Conservation (phyloP, 768 basidiomycete species). For the Boletus rufocinnamomeus region DNA sequence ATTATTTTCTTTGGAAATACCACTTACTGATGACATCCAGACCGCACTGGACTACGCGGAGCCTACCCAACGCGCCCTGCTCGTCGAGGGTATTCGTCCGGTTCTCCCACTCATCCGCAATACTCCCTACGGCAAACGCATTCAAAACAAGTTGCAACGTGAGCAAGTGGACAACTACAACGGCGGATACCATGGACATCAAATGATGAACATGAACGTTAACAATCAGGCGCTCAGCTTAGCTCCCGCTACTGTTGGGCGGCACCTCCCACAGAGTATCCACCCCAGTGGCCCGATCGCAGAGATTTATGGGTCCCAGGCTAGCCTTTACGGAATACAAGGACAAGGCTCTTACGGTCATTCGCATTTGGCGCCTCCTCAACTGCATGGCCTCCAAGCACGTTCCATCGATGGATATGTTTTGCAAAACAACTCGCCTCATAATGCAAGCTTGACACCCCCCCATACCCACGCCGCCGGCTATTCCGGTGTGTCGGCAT, state of each 20-base stretch:
- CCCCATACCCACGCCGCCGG: conserved; percentile 54
- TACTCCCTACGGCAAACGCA: conserved; percentile 98
- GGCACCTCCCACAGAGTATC: conserved; percentile 58
- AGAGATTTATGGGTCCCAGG: conserved; percentile 67
- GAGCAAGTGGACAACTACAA: conserved; percentile 79
- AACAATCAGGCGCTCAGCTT: conserved; percentile 57
- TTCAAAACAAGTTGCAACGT: conserved; percentile 97
- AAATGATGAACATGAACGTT: conserved; percentile 58
- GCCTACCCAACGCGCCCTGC: conserved; percentile 84
- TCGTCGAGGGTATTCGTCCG: conserved; percentile 98
- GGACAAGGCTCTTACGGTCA: conserved; percentile 61
- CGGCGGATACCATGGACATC: conserved; percentile 58
- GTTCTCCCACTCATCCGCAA: conserved; percentile 97
- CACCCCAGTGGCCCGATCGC: conserved; percentile 55
- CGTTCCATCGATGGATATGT: conserved; percentile 83
- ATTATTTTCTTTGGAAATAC: conserved; percentile 3
- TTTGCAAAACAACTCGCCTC: conserved; percentile 68
- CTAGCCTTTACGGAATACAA: conserved; percentile 61
- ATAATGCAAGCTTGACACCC: conserved; percentile 62
- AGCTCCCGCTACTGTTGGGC: conserved; percentile 43
- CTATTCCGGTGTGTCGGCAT: conserved; percentile 58
- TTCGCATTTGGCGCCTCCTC: conserved; percentile 48
- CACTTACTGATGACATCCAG: conserved; percentile 42
- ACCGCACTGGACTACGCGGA: conserved; percentile 98
- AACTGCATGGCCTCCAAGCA: conserved; percentile 62